Conservation (phyloP, 1,139 yeast species). For the Candida neerlandica region DNA sequence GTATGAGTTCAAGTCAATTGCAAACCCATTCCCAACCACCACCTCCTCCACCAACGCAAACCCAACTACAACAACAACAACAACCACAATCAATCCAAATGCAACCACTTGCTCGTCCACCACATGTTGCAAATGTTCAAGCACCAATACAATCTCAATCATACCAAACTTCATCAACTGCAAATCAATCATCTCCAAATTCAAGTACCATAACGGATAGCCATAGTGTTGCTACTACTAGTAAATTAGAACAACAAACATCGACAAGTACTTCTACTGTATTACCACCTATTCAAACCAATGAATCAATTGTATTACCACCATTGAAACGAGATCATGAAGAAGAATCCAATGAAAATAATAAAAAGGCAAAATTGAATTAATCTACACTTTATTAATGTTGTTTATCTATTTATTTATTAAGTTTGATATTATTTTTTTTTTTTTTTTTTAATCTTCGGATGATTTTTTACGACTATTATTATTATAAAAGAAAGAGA, state of each 20-base stretch:
- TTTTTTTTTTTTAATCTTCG: background rate
- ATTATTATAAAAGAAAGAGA: background rate
- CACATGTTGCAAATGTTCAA: background rate
- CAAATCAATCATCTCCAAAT: background rate
- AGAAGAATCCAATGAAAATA: conserved; percentile 13
- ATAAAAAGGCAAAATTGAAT: conserved; percentile 17
- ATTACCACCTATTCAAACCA: conserved; percentile 12
- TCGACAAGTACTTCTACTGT: conserved; percentile 6
- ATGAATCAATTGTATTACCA: conserved; percentile 19
- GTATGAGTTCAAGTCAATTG: conserved; percentile 3
- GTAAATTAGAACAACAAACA: background rate
- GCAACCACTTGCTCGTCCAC: background rate
- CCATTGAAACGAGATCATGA: conserved; percentile 30
- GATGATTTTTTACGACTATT: background rate
- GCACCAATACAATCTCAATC: background rate
- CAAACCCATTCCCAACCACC: conserved; percentile 6
- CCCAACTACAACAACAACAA: background rate
- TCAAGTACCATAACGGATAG: background rate
- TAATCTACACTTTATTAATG: background rate
- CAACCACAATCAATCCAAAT: background rate
- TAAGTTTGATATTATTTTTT: background rate
- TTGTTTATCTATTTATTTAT: background rate
- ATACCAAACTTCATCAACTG: background rate
- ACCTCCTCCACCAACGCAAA: conserved; percentile 4
- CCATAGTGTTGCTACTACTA: background rate